Base-by-base conservation (phyloP, 192 early-diverging fungal genomes). In the Endogone sp. region DNA sequence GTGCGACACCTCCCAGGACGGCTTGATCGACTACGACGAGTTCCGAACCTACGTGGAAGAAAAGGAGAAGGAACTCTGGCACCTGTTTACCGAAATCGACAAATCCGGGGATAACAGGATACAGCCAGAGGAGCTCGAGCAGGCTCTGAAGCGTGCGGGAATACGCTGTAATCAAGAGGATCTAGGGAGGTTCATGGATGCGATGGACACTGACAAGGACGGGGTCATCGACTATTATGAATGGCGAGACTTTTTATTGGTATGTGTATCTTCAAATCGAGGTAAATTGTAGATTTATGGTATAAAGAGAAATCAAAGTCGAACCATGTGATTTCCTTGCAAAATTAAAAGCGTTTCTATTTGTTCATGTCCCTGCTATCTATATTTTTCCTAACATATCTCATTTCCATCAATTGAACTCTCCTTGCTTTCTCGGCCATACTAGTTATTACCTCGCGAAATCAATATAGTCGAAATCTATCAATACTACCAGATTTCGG, bases 141-240 rank as follows among this genome's bases (percentile, higher is more conserved):
- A 63, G 2, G 85, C 85, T 10, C 69, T 91, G 31, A 76, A 69
- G 37, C 74, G 78, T 56, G 84, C 88, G 3, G 89, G 91, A 67
- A 87, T 91, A 66, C 67, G 75, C 49, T 75, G 90, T 24, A 80
- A 83, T 1, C 81, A 89, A 44, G 70, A 81, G 2, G 91, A 90
- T 63, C 60, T 92, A 29, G 64, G 71, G 22, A 73, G 75, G 30
- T 89, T 92, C 65, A 82, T 91, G 31, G 79, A 76, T 20, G 79
- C 74, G 62, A 83, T 90, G 75, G 90, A 91, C 66, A 79, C 68
- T n/a, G 84, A 90, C 70, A 71, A 76, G 11, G 81, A 86, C 77
- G 89, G 89, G 57, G 80, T 74, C 21, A 87, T 92, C 37, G 84
- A 84, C 65, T 92, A 80, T 71, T 69, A 80, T 27, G 89, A 89